Base-by-base conservation (phyloP, 208 protist species). In the Acanthamoeba healyi region DNA sequence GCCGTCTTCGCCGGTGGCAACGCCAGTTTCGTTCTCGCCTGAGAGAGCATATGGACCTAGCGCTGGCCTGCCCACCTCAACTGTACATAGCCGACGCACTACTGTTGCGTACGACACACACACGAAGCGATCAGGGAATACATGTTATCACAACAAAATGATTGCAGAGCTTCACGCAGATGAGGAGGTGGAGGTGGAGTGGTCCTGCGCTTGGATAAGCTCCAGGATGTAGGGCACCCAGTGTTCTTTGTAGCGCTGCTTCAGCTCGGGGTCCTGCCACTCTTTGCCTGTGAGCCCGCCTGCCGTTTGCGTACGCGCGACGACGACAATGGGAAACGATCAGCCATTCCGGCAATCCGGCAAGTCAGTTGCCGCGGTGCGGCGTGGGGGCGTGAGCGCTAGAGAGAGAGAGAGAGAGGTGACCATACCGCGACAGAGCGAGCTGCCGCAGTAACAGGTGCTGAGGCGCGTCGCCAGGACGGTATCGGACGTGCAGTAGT, bases 401-500 rank as follows among this genome's bases (percentile, higher is more conserved):
- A 4, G 12, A 49, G 51, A 22, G 51, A 6, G 51, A 56, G 22
- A 19, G 51, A 56, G 51, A 56, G 51, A 56, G 1, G 51, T 5
- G 54, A 17, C 54, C 12, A 17, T 32, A 91, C 84, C 84, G 1
- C 84, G 51, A 54, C 84, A 91, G 5, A 91, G 46, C 14, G 84
- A 26, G 34, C 10, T 72, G 46, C 84, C 84, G 61, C 84, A 91
- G 32, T 38, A 34, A 32, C 84, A 91, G 14, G 38, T 70, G 32
- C 56, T 72, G 56, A 91, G 84, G 15, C 84, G 12, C 22, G 10
- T 74, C 19, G 84, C 84, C 44, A 91, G 54, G 4, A 74, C 61
- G 32, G 61, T 91, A 54, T 91, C 84, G 4, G 84, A 91, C 2
- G 84, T 70, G 84, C 56, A 65, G 54, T 91, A 91, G 61, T 91